Percentiles rank a stretch among this genome's conserved stretches.
These are phyloP conservation scores for Colletotrichum zoysiae DNA, from an alignment of 2,329 filamentous ascomycete genomes.

Conservation along the genomic window DNA sequence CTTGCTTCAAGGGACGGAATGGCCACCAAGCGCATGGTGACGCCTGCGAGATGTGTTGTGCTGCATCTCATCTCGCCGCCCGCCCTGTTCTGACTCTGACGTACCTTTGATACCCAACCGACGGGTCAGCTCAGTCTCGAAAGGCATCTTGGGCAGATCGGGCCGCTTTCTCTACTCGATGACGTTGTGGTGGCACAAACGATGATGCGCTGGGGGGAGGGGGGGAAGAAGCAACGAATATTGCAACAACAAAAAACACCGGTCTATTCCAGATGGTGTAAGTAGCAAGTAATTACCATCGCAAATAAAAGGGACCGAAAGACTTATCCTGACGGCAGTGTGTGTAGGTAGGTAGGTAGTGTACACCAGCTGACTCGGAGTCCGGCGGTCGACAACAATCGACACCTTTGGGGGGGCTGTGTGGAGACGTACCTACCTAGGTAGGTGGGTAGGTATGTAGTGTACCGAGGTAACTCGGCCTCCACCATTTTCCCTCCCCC, in stretches of 20 bases:
- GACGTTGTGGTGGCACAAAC: constrained; percentile 1
- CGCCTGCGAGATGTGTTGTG: constrained; percentile 14
- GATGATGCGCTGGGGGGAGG: constrained; percentile 6
- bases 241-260: neutral
- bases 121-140: constrained; percentile 69
- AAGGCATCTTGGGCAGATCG: constrained; percentile 61
- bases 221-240: constrained; percentile 19
- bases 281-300: neutral
- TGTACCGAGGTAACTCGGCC: constrained; percentile 41
- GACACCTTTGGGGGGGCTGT: constrained; percentile 7
- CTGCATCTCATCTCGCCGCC: constrained; percentile 10
- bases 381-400: constrained; percentile 25
- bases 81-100: constrained; percentile 24
- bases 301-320: constrained; percentile 4
- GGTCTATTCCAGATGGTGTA: constrained; percentile 19
- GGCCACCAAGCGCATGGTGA: constrained; percentile 21
- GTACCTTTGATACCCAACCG: constrained; percentile 67
- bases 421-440: too few relatives aligned
- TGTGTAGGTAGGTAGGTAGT: neutral
- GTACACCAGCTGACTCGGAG: constrained; percentile 29
- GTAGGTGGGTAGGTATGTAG: neutral
- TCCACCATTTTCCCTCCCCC: constrained; percentile 33
- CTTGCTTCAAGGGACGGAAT: neutral
- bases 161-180: constrained; percentile 24
- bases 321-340: constrained; percentile 30